These are phyloP conservation scores for Sanghuangporus sanghuang DNA, from an alignment of 1,284 basidiomycete species.

Conservation along the genomic window DNA sequence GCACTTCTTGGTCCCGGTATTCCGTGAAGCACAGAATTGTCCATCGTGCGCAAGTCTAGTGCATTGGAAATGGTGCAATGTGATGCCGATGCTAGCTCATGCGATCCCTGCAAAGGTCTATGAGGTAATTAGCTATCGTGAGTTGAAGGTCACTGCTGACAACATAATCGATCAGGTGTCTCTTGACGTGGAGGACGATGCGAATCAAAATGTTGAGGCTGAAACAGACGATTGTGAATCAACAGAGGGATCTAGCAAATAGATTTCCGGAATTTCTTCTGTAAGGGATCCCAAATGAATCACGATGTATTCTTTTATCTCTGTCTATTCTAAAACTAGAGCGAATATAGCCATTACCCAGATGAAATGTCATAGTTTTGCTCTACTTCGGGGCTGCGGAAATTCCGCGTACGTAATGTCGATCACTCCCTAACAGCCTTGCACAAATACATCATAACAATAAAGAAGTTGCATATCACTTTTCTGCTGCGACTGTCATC, in stretches of 20 bases:
- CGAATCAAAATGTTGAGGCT: background rate
- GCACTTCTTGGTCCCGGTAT: background rate
- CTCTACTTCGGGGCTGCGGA: no score
- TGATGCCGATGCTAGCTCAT: background rate
- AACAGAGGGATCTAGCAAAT: no score
- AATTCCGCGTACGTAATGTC: no score
- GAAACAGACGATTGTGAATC: background rate
- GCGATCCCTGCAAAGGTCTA: background rate
- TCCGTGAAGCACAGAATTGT: background rate
- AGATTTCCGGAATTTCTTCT: no score
- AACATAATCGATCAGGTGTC: background rate
- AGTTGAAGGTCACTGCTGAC: background rate
- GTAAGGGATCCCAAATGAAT: no score
- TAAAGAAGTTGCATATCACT: background rate
- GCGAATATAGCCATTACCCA: no score
- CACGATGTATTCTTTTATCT: no score
- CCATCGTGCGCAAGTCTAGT: background rate
- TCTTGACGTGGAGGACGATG: background rate
- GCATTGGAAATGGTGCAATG: slow-evolving; percentile 7
- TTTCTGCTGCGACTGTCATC: background rate
- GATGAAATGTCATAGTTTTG: no score
- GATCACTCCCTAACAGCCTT: background rate
- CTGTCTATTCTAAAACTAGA: no score
- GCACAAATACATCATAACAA: background rate
- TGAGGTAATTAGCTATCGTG: background rate